Conservation (phyloP, 2,329 filamentous ascomycete species). For the Fusarium ramigenum region DNA sequence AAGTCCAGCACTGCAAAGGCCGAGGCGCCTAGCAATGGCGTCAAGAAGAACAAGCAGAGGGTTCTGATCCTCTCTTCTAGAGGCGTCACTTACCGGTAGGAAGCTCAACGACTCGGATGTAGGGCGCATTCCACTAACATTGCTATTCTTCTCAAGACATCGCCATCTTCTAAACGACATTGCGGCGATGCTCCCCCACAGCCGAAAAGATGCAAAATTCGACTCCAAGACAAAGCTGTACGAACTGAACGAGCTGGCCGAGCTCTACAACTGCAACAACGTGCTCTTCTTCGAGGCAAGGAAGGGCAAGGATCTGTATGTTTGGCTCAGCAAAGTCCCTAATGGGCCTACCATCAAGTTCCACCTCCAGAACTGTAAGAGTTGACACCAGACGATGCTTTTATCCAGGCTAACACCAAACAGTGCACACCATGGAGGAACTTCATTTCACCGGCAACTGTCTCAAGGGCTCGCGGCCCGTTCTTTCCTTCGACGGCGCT, state of each 20-base stretch:
- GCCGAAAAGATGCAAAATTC: constrained; percentile 93
- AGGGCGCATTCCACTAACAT: constrained; percentile 33
- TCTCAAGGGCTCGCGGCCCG: constrained; percentile 88
- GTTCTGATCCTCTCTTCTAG: constrained; percentile 92
- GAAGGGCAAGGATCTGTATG: constrained; percentile 93
- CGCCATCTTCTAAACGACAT: constrained; percentile 93
- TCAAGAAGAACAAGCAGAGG: constrained; percentile 74
- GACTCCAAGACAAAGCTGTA: constrained; percentile 92
- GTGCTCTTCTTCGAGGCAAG: constrained; percentile 94
- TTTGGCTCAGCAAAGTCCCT: constrained; percentile 92
- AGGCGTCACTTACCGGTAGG: constrained; percentile 87
- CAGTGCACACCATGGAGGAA: constrained; percentile 95
- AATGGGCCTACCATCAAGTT: constrained; percentile 72
- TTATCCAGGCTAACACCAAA: constrained; percentile 36
- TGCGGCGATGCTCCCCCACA: constrained; percentile 87
- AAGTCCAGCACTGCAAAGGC: constrained; percentile 63
- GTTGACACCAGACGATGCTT: not conserved
- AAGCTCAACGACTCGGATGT: not conserved
- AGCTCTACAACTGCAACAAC: constrained; percentile 93
- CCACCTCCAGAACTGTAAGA: constrained; percentile 78
- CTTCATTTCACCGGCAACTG: constrained; percentile 97
- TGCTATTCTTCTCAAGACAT: constrained; percentile 66
- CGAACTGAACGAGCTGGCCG: constrained; percentile 79
- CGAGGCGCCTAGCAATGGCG: constrained; percentile 59
- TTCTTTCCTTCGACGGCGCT: constrained; percentile 89